phyloP scores from a whole-genome alignment of 257 asterid species.

The Solanum ossicruentum region DNA sequence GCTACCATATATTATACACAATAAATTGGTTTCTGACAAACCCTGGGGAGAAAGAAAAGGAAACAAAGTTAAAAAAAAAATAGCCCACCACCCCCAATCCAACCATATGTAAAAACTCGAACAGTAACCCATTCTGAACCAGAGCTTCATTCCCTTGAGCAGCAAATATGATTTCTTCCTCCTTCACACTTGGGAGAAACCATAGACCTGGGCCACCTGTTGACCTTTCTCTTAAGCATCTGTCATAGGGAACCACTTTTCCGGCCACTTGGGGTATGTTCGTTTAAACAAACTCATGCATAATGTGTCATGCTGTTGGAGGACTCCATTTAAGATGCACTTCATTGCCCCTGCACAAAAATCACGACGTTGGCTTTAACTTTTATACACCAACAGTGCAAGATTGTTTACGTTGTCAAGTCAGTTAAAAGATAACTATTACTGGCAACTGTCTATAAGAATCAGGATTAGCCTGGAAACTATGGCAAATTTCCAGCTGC shows the following conservation, averaged over 20 bases:
- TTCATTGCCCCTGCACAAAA: constrained; percentile 76
- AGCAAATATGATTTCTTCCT: not conserved
- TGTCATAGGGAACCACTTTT: constrained; percentile 58
- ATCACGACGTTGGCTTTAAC: not conserved
- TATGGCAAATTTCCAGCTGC: not conserved
- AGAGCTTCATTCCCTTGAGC: constrained; percentile 59
- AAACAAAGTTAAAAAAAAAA: not conserved
- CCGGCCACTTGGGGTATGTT: constrained; percentile 86
- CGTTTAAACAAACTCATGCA: constrained; percentile 92
- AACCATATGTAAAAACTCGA: not conserved
- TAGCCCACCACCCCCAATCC: not conserved
- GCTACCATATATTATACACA: not conserved
- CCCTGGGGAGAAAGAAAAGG: not conserved
- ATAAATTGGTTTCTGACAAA: not conserved
- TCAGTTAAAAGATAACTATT: not conserved
- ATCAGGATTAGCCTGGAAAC: not conserved
- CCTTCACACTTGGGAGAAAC: not conserved
- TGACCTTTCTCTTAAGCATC: constrained; percentile 18
- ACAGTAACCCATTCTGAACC: constrained; percentile 38
- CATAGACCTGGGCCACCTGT: not conserved
- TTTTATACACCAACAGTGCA: not conserved
- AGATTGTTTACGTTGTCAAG: not conserved
- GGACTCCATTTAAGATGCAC: constrained; percentile 61
- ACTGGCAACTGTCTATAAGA: not conserved
- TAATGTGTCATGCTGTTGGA: constrained; percentile 86